Base-by-base conservation (phyloP, 2,329 filamentous ascomycete genomes). In the Arthrobotrys iridis region DNA sequence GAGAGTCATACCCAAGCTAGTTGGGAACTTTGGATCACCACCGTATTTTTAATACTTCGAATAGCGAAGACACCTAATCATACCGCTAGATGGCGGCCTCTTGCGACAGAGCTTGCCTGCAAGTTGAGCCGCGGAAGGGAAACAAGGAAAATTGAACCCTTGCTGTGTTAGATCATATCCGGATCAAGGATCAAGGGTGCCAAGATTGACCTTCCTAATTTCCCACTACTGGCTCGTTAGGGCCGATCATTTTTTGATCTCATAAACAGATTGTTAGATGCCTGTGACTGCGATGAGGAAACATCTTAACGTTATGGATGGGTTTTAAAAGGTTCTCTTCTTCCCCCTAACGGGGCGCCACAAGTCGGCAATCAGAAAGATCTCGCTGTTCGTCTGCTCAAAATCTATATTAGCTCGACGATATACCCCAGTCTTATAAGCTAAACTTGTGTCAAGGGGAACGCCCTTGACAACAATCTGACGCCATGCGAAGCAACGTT, bases 121-220 rank as follows among this genome's bases (percentile, higher is more conserved):
- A 43, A 28, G 35, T 59, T 59, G 55, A 59, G 37, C 55, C 55
- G 46, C 48, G 48, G 43, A 22, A 43, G 24, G 28, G 35, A 40
- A 68, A 50, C 63, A 75, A 58, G 71, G 63, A 68, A 58, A 20
- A 26, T 11, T 13, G 18, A n/a, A 57, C 15, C 57, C 67, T 41
- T 48, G 59, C 15, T 28, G 4, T 40, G 22, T 22, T 40, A 22
- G 13, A 43, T 63, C 18, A 15, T 20, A 43, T 33, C 20, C 13
- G 26, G 5, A 65, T 58, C 58, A 72, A 64, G 30, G 62, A 40
- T 57, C 48, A 26, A 20, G 20, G 40, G 43, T 41, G 60, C 68
- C 68, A 75, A 68, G 63, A 62, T 48, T 43, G n/a, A 58, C 52
- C 62, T 52, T 46, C 52, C 30, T 58, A 75, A 75, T 75, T 75